These are phyloP conservation scores for Plasmodium coatneyi DNA, from an alignment of 169 alveolate genomes.

Conservation along the genomic window DNA sequence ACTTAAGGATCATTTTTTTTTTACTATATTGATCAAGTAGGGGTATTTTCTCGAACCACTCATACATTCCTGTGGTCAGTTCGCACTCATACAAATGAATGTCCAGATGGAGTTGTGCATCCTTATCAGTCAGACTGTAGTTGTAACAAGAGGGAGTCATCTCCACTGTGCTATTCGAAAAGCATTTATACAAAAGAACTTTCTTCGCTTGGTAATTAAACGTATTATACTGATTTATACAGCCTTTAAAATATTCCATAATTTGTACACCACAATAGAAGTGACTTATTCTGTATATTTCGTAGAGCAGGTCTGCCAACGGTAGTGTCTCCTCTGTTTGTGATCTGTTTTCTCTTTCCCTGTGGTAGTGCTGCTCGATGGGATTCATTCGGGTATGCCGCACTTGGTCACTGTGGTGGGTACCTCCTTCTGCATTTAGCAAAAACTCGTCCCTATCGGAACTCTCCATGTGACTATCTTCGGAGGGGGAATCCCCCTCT, in stretches of 20 bases:
- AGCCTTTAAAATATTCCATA: constrained; percentile 38
- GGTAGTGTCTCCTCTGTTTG: background rate
- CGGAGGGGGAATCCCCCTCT: background rate
- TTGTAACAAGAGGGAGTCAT: constrained; percentile 38
- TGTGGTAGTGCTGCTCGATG: constrained; percentile 42
- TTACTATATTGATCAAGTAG: constrained; percentile 5
- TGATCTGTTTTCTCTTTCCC: background rate
- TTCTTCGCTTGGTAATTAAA: constrained; percentile 25
- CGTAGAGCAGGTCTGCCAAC: constrained; percentile 20
- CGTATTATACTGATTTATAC: constrained; percentile 47
- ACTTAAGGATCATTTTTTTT: constrained; percentile 45
- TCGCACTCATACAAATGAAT: constrained; percentile 28
- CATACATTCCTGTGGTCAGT: constrained; percentile 7
- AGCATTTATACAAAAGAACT: constrained; percentile 21
- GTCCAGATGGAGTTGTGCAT: constrained; percentile 3
- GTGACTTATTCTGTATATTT: constrained; percentile 48
- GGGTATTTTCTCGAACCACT: constrained; percentile 12
- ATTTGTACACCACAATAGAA: constrained; percentile 49
- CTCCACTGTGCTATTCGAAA: constrained; percentile 8
- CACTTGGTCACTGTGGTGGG: background rate
- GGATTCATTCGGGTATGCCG: background rate
- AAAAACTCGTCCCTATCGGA: background rate
- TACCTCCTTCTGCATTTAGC: background rate
- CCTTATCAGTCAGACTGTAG: constrained; percentile 23
- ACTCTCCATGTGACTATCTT: background rate